Evolutionary conservation across 805 yeast genomes (phyloP).

Genomic region (Wickerhamiella bombiphila): DNA sequence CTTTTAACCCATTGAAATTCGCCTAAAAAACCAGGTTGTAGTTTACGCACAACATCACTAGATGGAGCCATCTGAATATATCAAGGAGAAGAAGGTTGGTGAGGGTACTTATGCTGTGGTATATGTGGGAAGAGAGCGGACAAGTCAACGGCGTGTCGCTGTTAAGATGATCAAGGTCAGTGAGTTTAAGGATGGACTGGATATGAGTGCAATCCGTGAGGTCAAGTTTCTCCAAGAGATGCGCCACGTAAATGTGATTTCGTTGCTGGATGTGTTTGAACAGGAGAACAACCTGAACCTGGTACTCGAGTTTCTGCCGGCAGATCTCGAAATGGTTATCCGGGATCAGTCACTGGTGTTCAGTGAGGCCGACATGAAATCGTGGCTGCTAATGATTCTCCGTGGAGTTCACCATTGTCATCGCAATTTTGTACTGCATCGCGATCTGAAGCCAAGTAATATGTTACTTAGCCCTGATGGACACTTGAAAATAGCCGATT

Average conservation of each 20-base stretch:
- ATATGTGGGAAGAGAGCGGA: slow-evolving; percentile 49
- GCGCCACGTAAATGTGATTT: slow-evolving; percentile 76
- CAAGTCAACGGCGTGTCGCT: slow-evolving; percentile 53
- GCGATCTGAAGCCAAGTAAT: slow-evolving; percentile 90
- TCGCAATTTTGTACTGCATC: slow-evolving; percentile 73
- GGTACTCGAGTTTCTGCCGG: slow-evolving; percentile 85
- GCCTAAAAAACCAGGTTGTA: too few relatives aligned
- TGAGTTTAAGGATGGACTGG: slow-evolving; percentile 87
- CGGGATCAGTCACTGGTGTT: slow-evolving; percentile 66
- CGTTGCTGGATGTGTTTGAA: slow-evolving; percentile 74
- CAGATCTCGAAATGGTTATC: slow-evolving; percentile 80
- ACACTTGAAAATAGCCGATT: slow-evolving; percentile 86
- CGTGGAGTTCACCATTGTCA: slow-evolving; percentile 95
- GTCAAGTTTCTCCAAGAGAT: slow-evolving; percentile 75
- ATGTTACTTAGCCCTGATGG: slow-evolving; percentile 78
- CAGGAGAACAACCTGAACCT: slow-evolving; percentile 51
- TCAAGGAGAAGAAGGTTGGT: slow-evolving; percentile 71
- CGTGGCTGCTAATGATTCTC: slow-evolving; percentile 89
- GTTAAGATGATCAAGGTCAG: slow-evolving; percentile 92
- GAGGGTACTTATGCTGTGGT: slow-evolving; percentile 99
- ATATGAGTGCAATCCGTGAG: slow-evolving; percentile 94
- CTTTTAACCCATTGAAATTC: too few relatives aligned
- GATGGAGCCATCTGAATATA: too few relatives aligned
- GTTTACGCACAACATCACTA: too few relatives aligned
- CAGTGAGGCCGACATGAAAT: slow-evolving; percentile 72